A percentile compares a stretch with the other conserved stretches of the same genome.
Evolutionary conservation across 2,329 filamentous ascomycete species (phyloP).

Genomic region (Monilinia aucupariae): DNA sequence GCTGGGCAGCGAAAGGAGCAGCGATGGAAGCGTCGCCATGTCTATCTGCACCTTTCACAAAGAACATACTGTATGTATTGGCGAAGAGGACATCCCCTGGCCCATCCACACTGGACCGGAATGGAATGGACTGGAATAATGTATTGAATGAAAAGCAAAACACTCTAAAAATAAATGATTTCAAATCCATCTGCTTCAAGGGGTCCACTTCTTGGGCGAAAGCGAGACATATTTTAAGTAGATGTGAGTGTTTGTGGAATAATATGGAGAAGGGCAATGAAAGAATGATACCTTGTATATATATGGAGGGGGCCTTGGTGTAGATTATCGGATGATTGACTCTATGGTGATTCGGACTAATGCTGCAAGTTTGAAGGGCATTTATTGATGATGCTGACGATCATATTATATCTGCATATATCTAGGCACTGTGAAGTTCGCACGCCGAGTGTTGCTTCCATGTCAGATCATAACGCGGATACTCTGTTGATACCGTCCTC

Average conservation of each 20-base stretch:
- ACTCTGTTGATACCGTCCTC: no score
- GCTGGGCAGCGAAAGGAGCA: not conserved
- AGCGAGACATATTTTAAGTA: constrained; percentile 4
- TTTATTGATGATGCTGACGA: no score
- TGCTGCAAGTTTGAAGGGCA: no score
- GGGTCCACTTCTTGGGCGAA: constrained; percentile 7
- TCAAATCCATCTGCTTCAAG: not conserved
- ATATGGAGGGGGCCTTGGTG: not conserved
- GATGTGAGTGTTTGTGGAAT: constrained; percentile 4
- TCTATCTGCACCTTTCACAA: not conserved
- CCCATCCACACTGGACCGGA: no score
- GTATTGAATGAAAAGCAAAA: not conserved
- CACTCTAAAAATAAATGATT: constrained; percentile 15
- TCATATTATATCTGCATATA: no score
- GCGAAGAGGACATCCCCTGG: no score
- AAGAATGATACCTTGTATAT: not conserved
- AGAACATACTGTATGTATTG: not conserved
- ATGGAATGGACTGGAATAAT: no score
- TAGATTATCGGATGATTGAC: no score
- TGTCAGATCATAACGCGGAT: no score
- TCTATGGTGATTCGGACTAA: no score
- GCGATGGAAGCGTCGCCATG: not conserved
- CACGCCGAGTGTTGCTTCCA: no score
- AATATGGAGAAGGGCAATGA: constrained; percentile 2
- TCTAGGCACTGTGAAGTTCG: no score